Evolutionary conservation across 1,139 yeast genomes (phyloP), one percentile per base, ranked within the genome.

Genomic region (Pichia sp.): DNA sequence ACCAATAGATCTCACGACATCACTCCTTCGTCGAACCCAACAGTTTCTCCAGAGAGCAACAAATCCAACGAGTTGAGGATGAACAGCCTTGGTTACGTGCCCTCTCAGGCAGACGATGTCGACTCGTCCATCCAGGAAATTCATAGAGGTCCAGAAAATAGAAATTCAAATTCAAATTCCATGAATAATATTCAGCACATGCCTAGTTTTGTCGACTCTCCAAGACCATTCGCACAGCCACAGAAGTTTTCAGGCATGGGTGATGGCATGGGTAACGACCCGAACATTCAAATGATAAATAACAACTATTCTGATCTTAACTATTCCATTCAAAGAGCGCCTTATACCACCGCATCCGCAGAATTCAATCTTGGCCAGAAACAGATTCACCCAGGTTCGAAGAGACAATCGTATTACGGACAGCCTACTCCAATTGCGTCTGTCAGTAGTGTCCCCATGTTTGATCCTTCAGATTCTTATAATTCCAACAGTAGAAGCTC

Each of bases 51-150:
- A 23, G 30, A 7, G 13, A 30, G 26, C 10, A 23, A 48, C 16
- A 43, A 28, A 18, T 8, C 46, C 5, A 49, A 48, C 31, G 58
- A 55, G 39, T 19, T 52, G 10, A 45, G 55, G 30, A 47, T 48
- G 47, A 44, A 25, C 28, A 50, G 37, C 40, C 31, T 37, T n/a
- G 46, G 50, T 9, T 45, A 45, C 37, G 49, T 54, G 22, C 46
- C 49, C 25, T 31, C 54, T 3, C 25, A 47, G 3, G 30, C 51
- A 21, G 62, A 57, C 18, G 50, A 44, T 31, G 50, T 53, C 26
- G 64, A 61, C 19, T 55, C 63, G 2, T 58, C 66, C 3, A 65
- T 66, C 46, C 67, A 62, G 54, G 71, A 68, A 52, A 63, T 68
- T 44, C 60, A 56, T 25, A 60, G 67, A 46, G 67, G 66, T 2